These are phyloP conservation scores for Brassica juncea DNA, from an alignment of 345 rosid species.

Conservation along the genomic window DNA sequence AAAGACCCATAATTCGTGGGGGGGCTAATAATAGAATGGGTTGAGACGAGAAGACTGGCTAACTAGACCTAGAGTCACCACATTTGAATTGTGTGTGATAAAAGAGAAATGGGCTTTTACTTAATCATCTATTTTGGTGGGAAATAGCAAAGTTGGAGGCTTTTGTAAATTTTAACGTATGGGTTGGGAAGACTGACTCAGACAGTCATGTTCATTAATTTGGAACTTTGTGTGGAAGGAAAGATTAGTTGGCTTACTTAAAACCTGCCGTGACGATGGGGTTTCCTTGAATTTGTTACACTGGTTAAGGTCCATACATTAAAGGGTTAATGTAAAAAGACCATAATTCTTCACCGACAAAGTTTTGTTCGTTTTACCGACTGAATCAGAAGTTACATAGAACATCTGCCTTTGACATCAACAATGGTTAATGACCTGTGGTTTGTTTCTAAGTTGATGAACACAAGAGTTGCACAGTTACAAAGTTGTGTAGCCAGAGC, in stretches of 20 bases:
- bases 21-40: too few relatives aligned
- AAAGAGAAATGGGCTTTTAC: too few relatives aligned
- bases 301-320: too few relatives aligned
- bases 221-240: background rate
- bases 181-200: background rate
- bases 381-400: slow-evolving; percentile 4
- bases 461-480: slow-evolving; percentile 10
- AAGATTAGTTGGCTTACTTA: background rate
- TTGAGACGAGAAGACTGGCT: too few relatives aligned
- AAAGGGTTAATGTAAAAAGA: too few relatives aligned
- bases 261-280: background rate
- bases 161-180: background rate
- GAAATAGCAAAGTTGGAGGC: too few relatives aligned
- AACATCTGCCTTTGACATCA: slow-evolving; percentile 3
- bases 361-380: background rate
- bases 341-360: too few relatives aligned
- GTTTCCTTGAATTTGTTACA: background rate
- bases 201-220: background rate
- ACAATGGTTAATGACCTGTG: background rate
- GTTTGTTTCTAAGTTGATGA: slow-evolving; percentile 1
- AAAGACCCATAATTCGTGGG: too few relatives aligned
- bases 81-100: too few relatives aligned
- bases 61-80: too few relatives aligned
- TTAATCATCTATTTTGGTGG: background rate
- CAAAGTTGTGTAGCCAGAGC: background rate